Conservation (phyloP, 441 rosid species). For the Gossypium gossypioides region DNA sequence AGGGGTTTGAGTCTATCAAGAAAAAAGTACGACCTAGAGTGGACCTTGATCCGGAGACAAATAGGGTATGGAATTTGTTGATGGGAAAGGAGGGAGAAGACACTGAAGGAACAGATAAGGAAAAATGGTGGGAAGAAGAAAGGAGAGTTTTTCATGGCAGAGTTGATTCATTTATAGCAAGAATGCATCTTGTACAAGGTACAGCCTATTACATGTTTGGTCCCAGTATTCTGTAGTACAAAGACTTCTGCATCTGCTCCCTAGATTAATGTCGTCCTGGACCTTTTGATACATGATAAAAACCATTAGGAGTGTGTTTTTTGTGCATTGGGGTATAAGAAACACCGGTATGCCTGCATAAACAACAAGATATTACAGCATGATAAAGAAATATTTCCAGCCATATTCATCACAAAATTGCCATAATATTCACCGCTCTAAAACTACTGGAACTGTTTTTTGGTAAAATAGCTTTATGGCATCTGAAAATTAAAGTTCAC, state of each 20-base stretch:
- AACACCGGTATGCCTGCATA: not conserved
- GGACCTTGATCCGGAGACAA: slow-evolving; percentile 81
- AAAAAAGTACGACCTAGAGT: slow-evolving; percentile 78
- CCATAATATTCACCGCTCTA: not conserved
- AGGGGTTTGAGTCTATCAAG: slow-evolving; percentile 32
- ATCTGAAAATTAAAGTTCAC: slow-evolving; percentile 1
- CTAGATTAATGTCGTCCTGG: not conserved
- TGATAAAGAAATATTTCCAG: not conserved
- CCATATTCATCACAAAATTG: not conserved
- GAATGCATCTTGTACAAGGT: slow-evolving; percentile 99
- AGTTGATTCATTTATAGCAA: slow-evolving; percentile 83
- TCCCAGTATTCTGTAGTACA: slow-evolving; percentile 8
- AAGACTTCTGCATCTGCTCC: not conserved
- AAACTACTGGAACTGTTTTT: not conserved
- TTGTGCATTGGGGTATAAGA: not conserved
- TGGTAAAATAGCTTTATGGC: not conserved
- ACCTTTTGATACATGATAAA: not conserved
- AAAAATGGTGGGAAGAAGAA: slow-evolving; percentile 83
- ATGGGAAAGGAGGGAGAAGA: slow-evolving; percentile 69
- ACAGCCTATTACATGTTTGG: slow-evolving; percentile 15
- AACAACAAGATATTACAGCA: not conserved
- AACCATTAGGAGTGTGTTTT: not conserved
- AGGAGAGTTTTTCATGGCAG: slow-evolving; percentile 70
- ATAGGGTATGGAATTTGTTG: slow-evolving; percentile 73
- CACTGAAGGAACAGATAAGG: slow-evolving; percentile 37